Evolutionary conservation across 1,284 basidiomycete species (phyloP), one percentile per base, ranked within the genome.

Genomic region (Trametes versicolor): DNA sequence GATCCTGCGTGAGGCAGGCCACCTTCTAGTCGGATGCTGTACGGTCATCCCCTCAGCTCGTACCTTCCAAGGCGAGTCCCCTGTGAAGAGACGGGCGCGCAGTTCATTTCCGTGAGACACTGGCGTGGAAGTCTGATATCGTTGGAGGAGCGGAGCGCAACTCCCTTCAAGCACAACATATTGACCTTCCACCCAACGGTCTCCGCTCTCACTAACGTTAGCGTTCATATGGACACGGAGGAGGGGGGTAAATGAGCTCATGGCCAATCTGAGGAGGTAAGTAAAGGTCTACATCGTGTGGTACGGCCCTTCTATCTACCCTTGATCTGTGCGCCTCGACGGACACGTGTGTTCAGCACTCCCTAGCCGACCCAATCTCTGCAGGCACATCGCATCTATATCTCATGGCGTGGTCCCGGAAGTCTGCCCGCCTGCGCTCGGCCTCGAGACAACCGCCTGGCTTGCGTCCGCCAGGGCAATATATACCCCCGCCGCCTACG

Each of bases 381-480:
- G 57, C 47, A 67, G 64, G 64, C 60, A 64, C 58, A 73, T 73
- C 73, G 65, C 67, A 66, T 71, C 67, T 67, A 60, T 65, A 64
- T 60, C 66, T 68, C 69, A 68, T 63, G 69, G 61, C 62, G 52
- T 50, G 60, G 58, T 60, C 53, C 53, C 57, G 29, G 67, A 60
- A 70, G 70, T 73, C 63, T 72, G 72, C 52, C 47, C 32, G 62
- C 64, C 66, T 70, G 70, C 71, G 62, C 62, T 47, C 54, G 54
- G 67, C 76, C 75, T 74, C 77, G 66, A 74, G 71, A 71, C 60
- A 73, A 64, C 71, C 72, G 68, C 63, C 74, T 73, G 74, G 75
- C 73, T 69, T 51, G 50, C 37, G 64, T 50, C 39, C 58, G 60
- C 58, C 55, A 62, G 59, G 63, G 4, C 61, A 60, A 70, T 74